phyloP scores from a whole-genome alignment of 2,329 filamentous ascomycete genomes.

The Trichoderma harzianum region DNA sequence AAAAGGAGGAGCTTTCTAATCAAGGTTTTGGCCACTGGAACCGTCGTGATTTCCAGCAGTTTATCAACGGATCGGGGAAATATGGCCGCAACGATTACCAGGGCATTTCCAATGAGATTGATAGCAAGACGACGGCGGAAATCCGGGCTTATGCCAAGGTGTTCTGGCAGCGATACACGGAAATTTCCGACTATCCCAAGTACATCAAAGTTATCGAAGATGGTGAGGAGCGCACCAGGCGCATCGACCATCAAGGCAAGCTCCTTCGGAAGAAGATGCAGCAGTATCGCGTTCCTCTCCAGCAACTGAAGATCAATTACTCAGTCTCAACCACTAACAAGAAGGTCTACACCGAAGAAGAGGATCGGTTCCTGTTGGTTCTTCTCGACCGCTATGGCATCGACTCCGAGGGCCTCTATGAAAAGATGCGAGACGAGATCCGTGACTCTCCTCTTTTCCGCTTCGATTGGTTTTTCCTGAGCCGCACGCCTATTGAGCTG shows the following conservation, averaged over 20 bases:
- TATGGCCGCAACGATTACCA: conserved; percentile 85
- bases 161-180: conserved; percentile 93
- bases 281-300: conserved; percentile 93
- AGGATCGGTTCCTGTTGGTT: conserved; percentile 91
- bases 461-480: conserved; percentile 99
- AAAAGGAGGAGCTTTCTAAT: conserved; percentile 77
- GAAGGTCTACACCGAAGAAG: conserved; percentile 98
- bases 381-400: conserved; percentile 90
- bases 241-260: conserved; percentile 88
- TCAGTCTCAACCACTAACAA: conserved; percentile 99
- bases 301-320: conserved; percentile 98
- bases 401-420: conserved; percentile 85
- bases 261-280: conserved; percentile 93
- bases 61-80: conserved; percentile 91
- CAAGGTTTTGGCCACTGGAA: conserved; percentile 95
- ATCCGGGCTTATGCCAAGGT: conserved; percentile 89
- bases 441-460: conserved; percentile 91
- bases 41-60: conserved; percentile 95
- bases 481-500: conserved; percentile 87
- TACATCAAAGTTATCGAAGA: conserved; percentile 86
- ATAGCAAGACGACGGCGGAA: conserved; percentile 81
- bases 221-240: conserved; percentile 84
- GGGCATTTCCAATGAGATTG: conserved; percentile 82
- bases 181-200: conserved; percentile 86
- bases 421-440: conserved; percentile 95